Conservation (phyloP, 805 yeast genomes). For the Teunomyces atbi region DNA sequence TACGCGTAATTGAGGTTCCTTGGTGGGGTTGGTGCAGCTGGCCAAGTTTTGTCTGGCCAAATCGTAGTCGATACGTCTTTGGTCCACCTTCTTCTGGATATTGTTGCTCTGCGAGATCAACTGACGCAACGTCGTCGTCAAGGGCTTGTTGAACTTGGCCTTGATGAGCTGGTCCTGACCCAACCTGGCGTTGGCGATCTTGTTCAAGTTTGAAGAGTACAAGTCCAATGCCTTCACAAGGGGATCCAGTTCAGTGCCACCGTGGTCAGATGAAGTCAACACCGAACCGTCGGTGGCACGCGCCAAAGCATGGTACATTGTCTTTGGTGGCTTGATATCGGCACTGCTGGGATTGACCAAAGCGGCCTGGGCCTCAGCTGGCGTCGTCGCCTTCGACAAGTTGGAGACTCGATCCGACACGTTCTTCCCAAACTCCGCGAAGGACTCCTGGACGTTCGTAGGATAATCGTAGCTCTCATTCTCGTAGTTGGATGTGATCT, state of each 20-base stretch:
- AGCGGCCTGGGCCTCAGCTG: constrained; percentile 81
- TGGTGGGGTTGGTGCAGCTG: constrained; percentile 41
- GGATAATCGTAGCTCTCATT: constrained; percentile 85
- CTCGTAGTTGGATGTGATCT: constrained; percentile 55
- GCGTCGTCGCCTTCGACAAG: constrained; percentile 68
- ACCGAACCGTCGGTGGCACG: constrained; percentile 65
- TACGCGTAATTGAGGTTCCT: constrained; percentile 71
- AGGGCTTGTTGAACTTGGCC: constrained; percentile 65
- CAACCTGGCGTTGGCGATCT: constrained; percentile 77
- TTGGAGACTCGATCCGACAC: constrained; percentile 63
- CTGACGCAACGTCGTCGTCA: constrained; percentile 59
- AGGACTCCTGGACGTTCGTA: constrained; percentile 69
- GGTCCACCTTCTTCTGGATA: constrained; percentile 72
- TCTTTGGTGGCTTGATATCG: constrained; percentile 66
- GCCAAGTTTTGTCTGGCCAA: constrained; percentile 58
- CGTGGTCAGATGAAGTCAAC: constrained; percentile 32
- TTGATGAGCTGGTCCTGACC: constrained; percentile 77
- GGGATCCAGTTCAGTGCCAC: constrained; percentile 42
- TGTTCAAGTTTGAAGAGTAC: constrained; percentile 67
- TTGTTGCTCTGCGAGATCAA: constrained; percentile 61
- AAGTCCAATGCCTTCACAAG: constrained; percentile 62
- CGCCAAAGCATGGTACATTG: constrained; percentile 77
- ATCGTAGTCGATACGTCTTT: constrained; percentile 76
- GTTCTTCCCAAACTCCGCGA: constrained; percentile 66
- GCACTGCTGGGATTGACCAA: constrained; percentile 42